Conservation (phyloP, 192 early-diverging fungal species). For the Gorgonomyces haynaldii region DNA sequence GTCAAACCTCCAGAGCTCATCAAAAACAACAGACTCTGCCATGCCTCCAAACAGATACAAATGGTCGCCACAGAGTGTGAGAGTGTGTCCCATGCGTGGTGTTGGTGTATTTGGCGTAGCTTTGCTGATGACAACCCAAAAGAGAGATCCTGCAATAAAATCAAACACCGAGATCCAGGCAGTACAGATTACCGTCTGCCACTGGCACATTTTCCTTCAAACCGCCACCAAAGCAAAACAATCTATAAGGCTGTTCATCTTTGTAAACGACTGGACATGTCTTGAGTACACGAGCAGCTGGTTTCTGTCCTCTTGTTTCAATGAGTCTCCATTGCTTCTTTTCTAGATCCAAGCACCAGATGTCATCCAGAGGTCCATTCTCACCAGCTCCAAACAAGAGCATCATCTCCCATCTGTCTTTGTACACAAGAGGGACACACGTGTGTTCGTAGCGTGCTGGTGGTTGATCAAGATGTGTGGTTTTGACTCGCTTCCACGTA, state of each 20-base stretch:
- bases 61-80: slow-evolving; percentile 9
- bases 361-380: slow-evolving; percentile 14
- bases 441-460: slow-evolving; percentile 4
- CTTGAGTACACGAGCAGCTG: slow-evolving; percentile 14
- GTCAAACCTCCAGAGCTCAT: slow-evolving; percentile 26
- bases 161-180: slow-evolving; percentile 21
- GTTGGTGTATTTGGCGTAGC: background rate
- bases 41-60: slow-evolving; percentile 24
- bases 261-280: slow-evolving; percentile 15
- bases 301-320: slow-evolving; percentile 12
- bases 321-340: slow-evolving; percentile 16
- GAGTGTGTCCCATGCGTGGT: slow-evolving; percentile 18
- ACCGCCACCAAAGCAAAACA: slow-evolving; percentile 32
- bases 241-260: slow-evolving; percentile 13
- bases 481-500: too few relatives aligned
- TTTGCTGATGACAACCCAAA: slow-evolving; percentile 15
- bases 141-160: slow-evolving; percentile 7
- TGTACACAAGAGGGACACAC: background rate
- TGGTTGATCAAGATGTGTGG: too few relatives aligned
- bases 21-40: background rate
- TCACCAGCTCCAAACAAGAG: slow-evolving; percentile 23
- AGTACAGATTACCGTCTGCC: slow-evolving; percentile 17
- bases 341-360: slow-evolving; percentile 24
- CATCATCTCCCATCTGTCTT: slow-evolving; percentile 6
- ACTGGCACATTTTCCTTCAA: slow-evolving; percentile 12